Conservation (phyloP, 768 basidiomycete genomes). For the Tylopilus rubrobrunneus region DNA sequence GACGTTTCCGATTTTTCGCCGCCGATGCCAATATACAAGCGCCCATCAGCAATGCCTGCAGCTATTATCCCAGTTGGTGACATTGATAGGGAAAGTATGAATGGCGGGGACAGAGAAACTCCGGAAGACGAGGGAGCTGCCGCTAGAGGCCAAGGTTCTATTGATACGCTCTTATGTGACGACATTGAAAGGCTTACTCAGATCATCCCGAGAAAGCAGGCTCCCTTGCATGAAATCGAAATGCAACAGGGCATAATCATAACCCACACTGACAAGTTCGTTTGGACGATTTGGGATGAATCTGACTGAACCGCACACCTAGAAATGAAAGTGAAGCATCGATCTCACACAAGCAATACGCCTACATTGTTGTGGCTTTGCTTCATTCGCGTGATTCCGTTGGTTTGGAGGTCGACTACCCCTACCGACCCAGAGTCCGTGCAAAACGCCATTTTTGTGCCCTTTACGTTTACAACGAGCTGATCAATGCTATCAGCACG, state of each 20-base stretch:
- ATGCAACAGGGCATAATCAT: slow-evolving; percentile 66
- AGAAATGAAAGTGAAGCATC: slow-evolving; percentile 6
- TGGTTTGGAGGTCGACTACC: slow-evolving; percentile 53
- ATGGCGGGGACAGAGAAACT: slow-evolving; percentile 68
- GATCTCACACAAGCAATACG: slow-evolving; percentile 1
- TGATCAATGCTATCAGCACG: slow-evolving; percentile 41
- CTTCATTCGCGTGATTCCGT: slow-evolving; percentile 53
- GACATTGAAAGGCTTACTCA: slow-evolving; percentile 39
- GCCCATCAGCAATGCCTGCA: slow-evolving; percentile 74
- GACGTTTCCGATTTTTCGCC: slow-evolving; percentile 47
- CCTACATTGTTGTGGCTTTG: slow-evolving; percentile 60
- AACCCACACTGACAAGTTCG: slow-evolving; percentile 76
- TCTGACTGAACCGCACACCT: slow-evolving; percentile 69
- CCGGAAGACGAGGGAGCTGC: slow-evolving; percentile 42
- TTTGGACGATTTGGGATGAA: slow-evolving; percentile 70
- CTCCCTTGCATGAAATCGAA: slow-evolving; percentile 58
- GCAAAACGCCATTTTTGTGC: slow-evolving; percentile 57
- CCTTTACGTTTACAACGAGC: slow-evolving; percentile 59
- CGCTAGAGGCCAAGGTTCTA: slow-evolving; percentile 15
- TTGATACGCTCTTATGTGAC: not conserved
- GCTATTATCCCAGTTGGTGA: slow-evolving; percentile 58
- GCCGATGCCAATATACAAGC: slow-evolving; percentile 63
- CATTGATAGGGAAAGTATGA: slow-evolving; percentile 60
- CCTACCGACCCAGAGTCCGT: slow-evolving; percentile 70
- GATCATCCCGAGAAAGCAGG: slow-evolving; percentile 53